Conservation (phyloP, 768 basidiomycete species). For the Hemileccinum rubropunctum region DNA sequence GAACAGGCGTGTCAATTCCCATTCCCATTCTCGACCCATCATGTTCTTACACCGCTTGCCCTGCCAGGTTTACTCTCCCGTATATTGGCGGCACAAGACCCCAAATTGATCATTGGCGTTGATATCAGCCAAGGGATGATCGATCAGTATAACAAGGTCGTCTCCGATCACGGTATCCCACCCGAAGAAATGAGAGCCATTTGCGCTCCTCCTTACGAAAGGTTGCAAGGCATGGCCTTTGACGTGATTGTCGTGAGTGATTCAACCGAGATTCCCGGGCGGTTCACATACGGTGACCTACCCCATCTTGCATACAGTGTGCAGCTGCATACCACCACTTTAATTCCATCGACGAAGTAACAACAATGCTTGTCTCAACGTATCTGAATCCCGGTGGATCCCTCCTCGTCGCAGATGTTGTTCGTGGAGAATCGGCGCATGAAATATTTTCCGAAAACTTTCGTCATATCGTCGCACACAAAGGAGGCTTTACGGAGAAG, state of each 20-base stretch:
- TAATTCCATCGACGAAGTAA: slow-evolving; percentile 45
- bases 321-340: slow-evolving; percentile 65
- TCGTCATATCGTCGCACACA: slow-evolving; percentile 54
- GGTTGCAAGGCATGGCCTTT: slow-evolving; percentile 52
- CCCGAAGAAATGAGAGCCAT: slow-evolving; percentile 67
- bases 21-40: background rate
- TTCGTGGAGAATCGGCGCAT: slow-evolving; percentile 27
- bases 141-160: slow-evolving; percentile 58
- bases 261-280: background rate
- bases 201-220: slow-evolving; percentile 40
- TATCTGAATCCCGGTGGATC: slow-evolving; percentile 62
- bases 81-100: slow-evolving; percentile 55
- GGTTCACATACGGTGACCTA: no score
- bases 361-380: slow-evolving; percentile 43
- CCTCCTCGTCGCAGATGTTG: slow-evolving; percentile 57
- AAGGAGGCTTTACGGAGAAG: slow-evolving; percentile 48
- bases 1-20: slow-evolving; percentile 41
- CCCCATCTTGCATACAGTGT: slow-evolving; percentile 45
- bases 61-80: slow-evolving; percentile 58
- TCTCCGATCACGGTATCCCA: slow-evolving; percentile 57
- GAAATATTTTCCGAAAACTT: slow-evolving; percentile 30
- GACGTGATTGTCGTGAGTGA: slow-evolving; percentile 66
- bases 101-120: slow-evolving; percentile 64
- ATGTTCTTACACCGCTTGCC: background rate
- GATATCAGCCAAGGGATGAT: slow-evolving; percentile 76